Evolutionary conservation across 768 basidiomycete species (phyloP).

Genomic region (Imleria badia): DNA sequence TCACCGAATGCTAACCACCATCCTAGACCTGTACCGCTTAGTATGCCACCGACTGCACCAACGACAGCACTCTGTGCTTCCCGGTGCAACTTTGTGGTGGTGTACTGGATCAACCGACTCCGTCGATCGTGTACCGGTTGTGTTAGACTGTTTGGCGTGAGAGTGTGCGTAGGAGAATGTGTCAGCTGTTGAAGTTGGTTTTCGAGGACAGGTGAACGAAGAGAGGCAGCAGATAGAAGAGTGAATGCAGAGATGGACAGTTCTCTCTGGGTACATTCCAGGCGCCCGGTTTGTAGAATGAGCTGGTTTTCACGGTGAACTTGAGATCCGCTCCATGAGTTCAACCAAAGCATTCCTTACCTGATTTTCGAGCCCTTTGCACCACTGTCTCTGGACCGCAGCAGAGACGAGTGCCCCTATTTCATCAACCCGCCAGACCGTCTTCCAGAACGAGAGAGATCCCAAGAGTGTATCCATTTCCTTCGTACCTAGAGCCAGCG

Average conservation of each 20-base stretch:
- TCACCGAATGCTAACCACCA: conserved; percentile 53
- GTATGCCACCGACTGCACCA: conserved; percentile 47
- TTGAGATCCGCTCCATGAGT: neutral
- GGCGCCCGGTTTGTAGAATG: conserved; percentile 60
- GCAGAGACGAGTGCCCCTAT: conserved; percentile 34
- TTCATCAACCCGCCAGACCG: conserved; percentile 42
- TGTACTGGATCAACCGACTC: conserved; percentile 50
- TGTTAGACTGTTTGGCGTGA: conserved; percentile 48
- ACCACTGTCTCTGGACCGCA: conserved; percentile 37
- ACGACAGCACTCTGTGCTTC: conserved; percentile 59
- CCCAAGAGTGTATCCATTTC: conserved; percentile 33
- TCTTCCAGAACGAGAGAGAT: conserved; percentile 39
- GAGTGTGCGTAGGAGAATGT: conserved; percentile 43
- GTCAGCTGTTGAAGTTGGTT: conserved; percentile 58
- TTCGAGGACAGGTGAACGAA: conserved; percentile 54
- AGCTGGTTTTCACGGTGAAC: conserved; percentile 41
- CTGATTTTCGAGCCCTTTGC: conserved; percentile 49
- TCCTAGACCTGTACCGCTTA: conserved; percentile 50
- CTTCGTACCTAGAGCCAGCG: conserved; percentile 28
- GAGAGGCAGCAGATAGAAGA: conserved; percentile 37
- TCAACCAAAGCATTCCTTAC: conserved; percentile 27
- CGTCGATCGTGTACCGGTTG: conserved; percentile 52
- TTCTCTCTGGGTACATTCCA: conserved; percentile 47
- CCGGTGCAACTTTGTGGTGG: conserved; percentile 61
- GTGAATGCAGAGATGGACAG: conserved; percentile 41